Evolutionary conservation across 768 basidiomycete genomes (phyloP).

Genomic region (Daedalea quercina): DNA sequence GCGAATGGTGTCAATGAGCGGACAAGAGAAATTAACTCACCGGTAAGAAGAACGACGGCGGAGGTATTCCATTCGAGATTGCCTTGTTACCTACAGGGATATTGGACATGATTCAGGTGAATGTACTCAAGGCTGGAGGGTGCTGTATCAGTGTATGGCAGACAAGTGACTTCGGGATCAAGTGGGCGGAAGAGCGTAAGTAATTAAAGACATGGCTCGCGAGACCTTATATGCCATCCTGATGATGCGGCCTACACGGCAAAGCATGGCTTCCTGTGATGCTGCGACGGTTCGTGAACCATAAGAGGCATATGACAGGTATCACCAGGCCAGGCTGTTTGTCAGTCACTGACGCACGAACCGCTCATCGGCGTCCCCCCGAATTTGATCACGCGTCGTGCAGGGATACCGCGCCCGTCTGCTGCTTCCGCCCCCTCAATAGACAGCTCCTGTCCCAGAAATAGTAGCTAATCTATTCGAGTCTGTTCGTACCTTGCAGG

Average conservation of each 20-base stretch:
- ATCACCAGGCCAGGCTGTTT: background rate
- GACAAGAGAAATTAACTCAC: slow-evolving; percentile 18
- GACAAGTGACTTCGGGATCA: too few species aligned
- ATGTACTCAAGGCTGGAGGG: background rate
- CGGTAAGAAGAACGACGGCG: slow-evolving; percentile 33
- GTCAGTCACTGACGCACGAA: background rate
- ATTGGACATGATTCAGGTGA: slow-evolving; percentile 1
- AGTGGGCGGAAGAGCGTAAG: background rate
- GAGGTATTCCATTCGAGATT: slow-evolving; percentile 33
- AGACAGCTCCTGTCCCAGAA: background rate
- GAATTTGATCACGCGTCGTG: background rate
- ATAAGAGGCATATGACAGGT: background rate
- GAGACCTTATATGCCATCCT: background rate
- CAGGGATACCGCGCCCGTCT: background rate
- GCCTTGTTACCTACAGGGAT: slow-evolving; percentile 17
- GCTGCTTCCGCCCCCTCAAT: background rate
- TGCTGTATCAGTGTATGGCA: too few species aligned
- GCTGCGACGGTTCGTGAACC: background rate
- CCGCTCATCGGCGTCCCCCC: background rate
- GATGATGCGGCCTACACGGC: background rate
- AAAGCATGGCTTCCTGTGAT: too few species aligned
- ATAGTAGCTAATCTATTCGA: too few species aligned
- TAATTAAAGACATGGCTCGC: background rate
- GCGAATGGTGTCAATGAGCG: background rate
- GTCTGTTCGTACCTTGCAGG: too few species aligned